A percentile compares a stretch with the other conserved stretches of the same genome.
Evolutionary conservation across 1,139 yeast species (phyloP).

Genomic region (Nakaseomyces delphensis): DNA sequence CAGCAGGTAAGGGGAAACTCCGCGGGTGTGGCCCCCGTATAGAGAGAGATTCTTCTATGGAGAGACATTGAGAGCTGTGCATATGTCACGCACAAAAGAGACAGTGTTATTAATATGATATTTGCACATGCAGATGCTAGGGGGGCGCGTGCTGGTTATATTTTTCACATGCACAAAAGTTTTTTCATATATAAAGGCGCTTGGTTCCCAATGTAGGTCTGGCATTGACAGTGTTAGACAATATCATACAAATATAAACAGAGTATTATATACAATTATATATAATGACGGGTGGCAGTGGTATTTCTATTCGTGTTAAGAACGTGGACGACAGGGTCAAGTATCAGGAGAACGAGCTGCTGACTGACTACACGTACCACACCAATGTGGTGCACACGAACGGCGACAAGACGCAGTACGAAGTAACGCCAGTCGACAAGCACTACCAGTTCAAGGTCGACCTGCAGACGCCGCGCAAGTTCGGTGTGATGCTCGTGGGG

Average conservation of each 20-base stretch:
- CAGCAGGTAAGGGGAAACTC: no score
- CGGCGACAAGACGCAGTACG: conserved; percentile 27
- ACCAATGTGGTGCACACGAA: conserved; percentile 46
- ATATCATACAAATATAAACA: background rate
- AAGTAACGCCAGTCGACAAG: conserved; percentile 61
- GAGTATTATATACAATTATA: background rate
- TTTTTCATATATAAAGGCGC: no score
- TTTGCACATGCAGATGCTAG: no score
- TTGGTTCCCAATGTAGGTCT: no score
- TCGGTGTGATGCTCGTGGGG: conserved; percentile 87
- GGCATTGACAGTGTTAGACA: no score
- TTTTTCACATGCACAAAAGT: no score
- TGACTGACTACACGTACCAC: conserved; percentile 65
- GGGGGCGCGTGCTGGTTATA: no score
- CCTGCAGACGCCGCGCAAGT: conserved; percentile 61
- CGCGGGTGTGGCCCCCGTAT: no score
- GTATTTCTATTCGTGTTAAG: conserved; percentile 44
- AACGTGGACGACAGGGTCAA: conserved; percentile 44
- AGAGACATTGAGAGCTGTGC: no score
- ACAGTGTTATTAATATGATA: no score
- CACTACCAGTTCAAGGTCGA: conserved; percentile 85
- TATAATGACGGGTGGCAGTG: conserved; percentile 8
- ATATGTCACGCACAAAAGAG: no score
- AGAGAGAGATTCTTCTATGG: no score
- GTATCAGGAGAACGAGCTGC: conserved; percentile 48